phyloP scores from a whole-genome alignment of 805 yeast genomes.

The Candida arabinofermentans region DNA sequence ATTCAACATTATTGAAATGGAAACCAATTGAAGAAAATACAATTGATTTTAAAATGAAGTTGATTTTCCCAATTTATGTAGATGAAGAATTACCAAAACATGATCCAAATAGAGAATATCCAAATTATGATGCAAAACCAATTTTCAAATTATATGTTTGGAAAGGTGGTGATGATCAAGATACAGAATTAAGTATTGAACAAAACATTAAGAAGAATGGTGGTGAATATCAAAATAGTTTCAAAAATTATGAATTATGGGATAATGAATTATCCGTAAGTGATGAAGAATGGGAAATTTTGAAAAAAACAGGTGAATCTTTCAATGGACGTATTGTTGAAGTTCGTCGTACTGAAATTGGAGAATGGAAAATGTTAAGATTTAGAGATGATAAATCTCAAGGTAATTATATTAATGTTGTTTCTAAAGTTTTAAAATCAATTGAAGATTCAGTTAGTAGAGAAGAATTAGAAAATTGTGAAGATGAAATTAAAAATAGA shows the following conservation, averaged over 20 bases:
- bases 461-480: slow-evolving; percentile 63
- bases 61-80: slow-evolving; percentile 53
- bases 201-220: slow-evolving; percentile 29
- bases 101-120: slow-evolving; percentile 67
- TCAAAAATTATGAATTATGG: slow-evolving; percentile 57
- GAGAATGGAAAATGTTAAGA: slow-evolving; percentile 79
- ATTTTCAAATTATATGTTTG: slow-evolving; percentile 64
- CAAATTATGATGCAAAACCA: slow-evolving; percentile 81
- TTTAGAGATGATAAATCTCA: slow-evolving; percentile 90
- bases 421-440: slow-evolving; percentile 75
- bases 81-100: slow-evolving; percentile 65
- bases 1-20: slow-evolving; percentile 85
- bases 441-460: slow-evolving; percentile 83
- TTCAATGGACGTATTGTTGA: slow-evolving; percentile 87
- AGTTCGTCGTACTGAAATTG: slow-evolving; percentile 62
- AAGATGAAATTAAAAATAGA: slow-evolving; percentile 48
- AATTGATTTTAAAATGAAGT: slow-evolving; percentile 73
- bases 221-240: slow-evolving; percentile 30
- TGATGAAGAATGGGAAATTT: slow-evolving; percentile 75
- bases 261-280: slow-evolving; percentile 56
- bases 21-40: slow-evolving; percentile 96
- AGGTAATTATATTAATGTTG: slow-evolving; percentile 82
- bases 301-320: slow-evolving; percentile 71
- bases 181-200: slow-evolving; percentile 34
- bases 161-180: slow-evolving; percentile 51